phyloP scores from a whole-genome alignment of 441 rosid genomes.

The Syzygium malaccense region DNA sequence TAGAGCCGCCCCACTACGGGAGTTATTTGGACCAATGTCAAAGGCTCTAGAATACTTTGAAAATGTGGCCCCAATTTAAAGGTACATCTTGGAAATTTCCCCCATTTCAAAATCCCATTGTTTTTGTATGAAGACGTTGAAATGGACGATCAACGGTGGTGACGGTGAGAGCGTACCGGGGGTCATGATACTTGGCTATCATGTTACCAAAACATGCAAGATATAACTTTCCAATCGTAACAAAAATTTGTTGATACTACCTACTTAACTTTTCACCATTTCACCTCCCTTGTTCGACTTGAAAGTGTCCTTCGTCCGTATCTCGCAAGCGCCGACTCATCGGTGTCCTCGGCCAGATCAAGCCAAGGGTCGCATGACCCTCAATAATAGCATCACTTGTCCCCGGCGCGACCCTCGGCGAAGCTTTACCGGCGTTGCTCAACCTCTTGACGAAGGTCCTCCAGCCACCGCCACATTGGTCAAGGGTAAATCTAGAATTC shows the following conservation, averaged over 20 bases:
- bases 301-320: neutral
- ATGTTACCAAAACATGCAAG: neutral
- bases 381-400: neutral
- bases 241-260: neutral
- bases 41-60: neutral
- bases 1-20: neutral
- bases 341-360: neutral
- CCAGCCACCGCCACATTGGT: neutral
- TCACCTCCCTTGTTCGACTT: neutral
- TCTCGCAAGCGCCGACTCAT: neutral
- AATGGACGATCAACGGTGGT: neutral
- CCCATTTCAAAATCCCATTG: neutral
- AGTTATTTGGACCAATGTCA: neutral
- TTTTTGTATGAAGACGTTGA: neutral
- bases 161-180: neutral
- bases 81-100: neutral
- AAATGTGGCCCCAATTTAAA: neutral
- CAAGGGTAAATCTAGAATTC: neutral
- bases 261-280: neutral
- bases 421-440: neutral
- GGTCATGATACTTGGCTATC: neutral
- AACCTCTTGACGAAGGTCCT: neutral
- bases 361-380: neutral
- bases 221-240: neutral
- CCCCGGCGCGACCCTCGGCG: neutral